Conservation (phyloP, 2,329 filamentous ascomycete genomes). For the Neophaeococcomyces aloes region DNA sequence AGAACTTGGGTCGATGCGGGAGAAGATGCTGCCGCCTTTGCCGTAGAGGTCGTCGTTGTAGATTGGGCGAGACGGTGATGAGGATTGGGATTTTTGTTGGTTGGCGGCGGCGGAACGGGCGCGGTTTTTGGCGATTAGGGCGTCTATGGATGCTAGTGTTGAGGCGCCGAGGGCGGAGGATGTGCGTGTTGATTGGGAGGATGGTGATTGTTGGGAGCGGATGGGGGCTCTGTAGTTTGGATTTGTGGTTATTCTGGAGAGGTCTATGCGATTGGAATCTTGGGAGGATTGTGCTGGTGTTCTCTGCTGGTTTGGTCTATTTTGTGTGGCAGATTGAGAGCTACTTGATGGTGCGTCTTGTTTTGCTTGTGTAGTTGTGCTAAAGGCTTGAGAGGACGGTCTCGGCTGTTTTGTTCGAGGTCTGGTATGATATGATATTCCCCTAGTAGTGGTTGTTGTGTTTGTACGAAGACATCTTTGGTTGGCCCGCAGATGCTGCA, state of each 20-base stretch:
- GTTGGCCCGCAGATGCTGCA: neutral
- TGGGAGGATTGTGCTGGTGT: neutral
- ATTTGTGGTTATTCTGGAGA: constrained; percentile 5
- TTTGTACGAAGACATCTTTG: neutral
- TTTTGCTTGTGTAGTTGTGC: neutral
- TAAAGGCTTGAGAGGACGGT: constrained; percentile 1
- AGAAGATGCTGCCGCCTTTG: neutral
- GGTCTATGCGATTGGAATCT: neutral
- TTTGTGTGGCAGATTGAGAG: neutral
- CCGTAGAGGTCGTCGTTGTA: constrained; percentile 7
- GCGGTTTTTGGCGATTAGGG: too few species aligned
- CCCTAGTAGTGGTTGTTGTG: neutral
- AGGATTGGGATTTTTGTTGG: too few species aligned
- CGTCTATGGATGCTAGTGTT: too few species aligned
- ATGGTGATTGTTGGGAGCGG: neutral
- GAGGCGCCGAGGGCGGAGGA: neutral
- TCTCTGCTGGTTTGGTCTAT: neutral
- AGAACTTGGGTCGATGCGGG: neutral
- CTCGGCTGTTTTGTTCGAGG: neutral
- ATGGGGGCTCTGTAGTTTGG: constrained; percentile 3
- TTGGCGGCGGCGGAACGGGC: too few species aligned
- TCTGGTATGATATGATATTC: neutral
- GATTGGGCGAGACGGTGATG: neutral
- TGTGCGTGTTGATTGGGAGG: too few species aligned
- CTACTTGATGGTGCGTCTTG: neutral